Conservation (phyloP, 2,329 filamentous ascomycete genomes). For the Thelonectria discophora region DNA sequence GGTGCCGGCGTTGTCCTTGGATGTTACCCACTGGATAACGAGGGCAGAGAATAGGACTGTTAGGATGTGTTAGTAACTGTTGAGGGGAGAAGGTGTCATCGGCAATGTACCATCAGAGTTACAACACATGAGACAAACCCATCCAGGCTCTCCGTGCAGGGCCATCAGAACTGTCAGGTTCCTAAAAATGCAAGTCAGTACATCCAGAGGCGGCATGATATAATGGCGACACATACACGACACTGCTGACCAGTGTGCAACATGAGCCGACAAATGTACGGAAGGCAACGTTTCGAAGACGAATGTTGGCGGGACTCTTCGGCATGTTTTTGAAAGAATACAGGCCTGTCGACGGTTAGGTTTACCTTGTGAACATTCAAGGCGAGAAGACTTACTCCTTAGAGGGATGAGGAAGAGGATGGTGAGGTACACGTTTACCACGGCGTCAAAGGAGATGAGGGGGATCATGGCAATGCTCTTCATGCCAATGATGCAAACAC, state of each 20-base stretch:
- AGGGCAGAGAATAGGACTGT: conserved; percentile 68
- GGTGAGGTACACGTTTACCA: conserved; percentile 71
- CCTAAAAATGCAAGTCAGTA: conserved; percentile 44
- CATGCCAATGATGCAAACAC: conserved; percentile 70
- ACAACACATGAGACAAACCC: conserved; percentile 73
- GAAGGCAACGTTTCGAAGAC: conserved; percentile 61
- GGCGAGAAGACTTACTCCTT: conserved; percentile 52
- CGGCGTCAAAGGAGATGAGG: conserved; percentile 67
- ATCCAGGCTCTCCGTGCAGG: conserved; percentile 68
- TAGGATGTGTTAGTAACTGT: not conserved
- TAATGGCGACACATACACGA: conserved; percentile 55
- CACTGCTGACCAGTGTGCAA: conserved; percentile 65
- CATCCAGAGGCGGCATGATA: not conserved
- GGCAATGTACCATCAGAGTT: conserved; percentile 65
- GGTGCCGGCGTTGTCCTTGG: conserved; percentile 53
- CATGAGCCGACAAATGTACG: conserved; percentile 68
- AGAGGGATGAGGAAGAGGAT: conserved; percentile 70
- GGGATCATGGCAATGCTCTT: conserved; percentile 66
- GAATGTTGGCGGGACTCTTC: conserved; percentile 51
- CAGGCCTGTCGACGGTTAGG: conserved; percentile 51
- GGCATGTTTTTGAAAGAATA: conserved; percentile 62
- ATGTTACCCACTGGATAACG: conserved; percentile 70
- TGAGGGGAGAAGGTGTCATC: not conserved
- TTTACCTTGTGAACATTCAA: too few relatives aligned
- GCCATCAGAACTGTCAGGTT: conserved; percentile 68